Base-by-base conservation (phyloP, 768 basidiomycete genomes). In the Pleurotus platypus region DNA sequence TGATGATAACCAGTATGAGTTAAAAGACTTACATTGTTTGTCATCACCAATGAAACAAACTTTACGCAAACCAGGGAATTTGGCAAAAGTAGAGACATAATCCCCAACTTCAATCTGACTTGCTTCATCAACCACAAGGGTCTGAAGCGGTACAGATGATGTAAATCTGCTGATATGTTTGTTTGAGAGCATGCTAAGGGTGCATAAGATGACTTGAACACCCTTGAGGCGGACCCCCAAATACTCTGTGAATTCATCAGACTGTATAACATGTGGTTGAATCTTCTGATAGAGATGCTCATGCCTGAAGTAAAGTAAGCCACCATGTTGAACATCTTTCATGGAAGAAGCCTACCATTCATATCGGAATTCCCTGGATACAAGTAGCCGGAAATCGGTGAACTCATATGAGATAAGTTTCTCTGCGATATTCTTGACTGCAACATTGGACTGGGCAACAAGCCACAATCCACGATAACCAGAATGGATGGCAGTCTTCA, bases 391-490 rank as follows among this genome's bases (percentile, higher is more conserved):
- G 80, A 84, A 94, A 7, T 79, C 61, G 2, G 61, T 45, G 58
- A 90, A 82, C 0, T 72, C 76, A 64, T 80, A 72, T 6, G 77
- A 69, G n/a, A 75, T 69, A 15, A 94, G 72, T 72, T 91, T 90
- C 64, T 90, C 87, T 53, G 89, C 91, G 72, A 94, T 92, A 62
- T 94, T 93, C 69, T 91, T 92, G 18, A 93, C 92, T 47, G 90
- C 92, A 49, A 93, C 83, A 74, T 94, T 94, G 15, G 87, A 89
- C 64, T 94, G 89, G 35, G 92, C 89, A 64, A 91, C 74, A 4
- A 94, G 80, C 88, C 90, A 94, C 11, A 92, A 83, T 0, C 87
- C 84, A 60, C 66, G 61, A 16, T 69, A 64, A 0, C 73, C 73
- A 47, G 63, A 63, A 24, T 67, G 60, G 20, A 80, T 63, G 39